phyloP scores from a whole-genome alignment of 2,329 filamentous ascomycete genomes.

The Colletotrichum tamarilloi region DNA sequence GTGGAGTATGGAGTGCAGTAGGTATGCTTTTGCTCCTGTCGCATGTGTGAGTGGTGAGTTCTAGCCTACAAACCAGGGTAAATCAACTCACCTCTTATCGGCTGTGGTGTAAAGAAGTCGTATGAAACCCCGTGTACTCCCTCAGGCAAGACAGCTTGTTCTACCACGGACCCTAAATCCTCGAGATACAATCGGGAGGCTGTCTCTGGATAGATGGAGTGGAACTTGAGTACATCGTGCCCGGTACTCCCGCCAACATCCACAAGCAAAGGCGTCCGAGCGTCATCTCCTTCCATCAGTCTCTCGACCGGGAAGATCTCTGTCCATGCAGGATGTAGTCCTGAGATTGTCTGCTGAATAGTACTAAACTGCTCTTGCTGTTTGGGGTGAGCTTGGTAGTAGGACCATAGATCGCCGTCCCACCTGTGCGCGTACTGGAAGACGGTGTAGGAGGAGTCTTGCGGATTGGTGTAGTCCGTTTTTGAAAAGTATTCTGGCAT shows the following conservation, averaged over 20 bases:
- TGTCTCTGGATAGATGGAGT: neutral
- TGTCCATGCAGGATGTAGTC: neutral
- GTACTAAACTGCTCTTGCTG: slow-evolving; percentile 13
- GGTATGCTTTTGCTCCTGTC: slow-evolving; percentile 56
- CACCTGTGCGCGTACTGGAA: slow-evolving; percentile 16
- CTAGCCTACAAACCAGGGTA: too few relatives aligned
- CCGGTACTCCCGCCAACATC: slow-evolving; percentile 10
- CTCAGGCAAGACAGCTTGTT: neutral
- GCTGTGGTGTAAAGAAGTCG: slow-evolving; percentile 52
- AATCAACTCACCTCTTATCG: slow-evolving; percentile 36
- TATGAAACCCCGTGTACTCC: slow-evolving; percentile 38
- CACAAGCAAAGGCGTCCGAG: neutral
- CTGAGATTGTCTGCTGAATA: slow-evolving; percentile 11
- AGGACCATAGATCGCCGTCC: slow-evolving; percentile 5
- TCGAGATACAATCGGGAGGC: neutral
- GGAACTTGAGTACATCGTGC: neutral
- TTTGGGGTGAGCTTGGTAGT: slow-evolving; percentile 4
- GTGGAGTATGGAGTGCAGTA: slow-evolving; percentile 65
- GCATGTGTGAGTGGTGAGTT: neutral
- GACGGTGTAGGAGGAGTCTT: neutral
- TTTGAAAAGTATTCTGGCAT: neutral
- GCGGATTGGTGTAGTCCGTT: slow-evolving; percentile 1
- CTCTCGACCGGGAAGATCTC: neutral
- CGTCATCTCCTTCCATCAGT: neutral
- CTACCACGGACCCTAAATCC: neutral